Base-by-base conservation (phyloP, 1,139 yeast genomes). In the Pichia sp. region DNA sequence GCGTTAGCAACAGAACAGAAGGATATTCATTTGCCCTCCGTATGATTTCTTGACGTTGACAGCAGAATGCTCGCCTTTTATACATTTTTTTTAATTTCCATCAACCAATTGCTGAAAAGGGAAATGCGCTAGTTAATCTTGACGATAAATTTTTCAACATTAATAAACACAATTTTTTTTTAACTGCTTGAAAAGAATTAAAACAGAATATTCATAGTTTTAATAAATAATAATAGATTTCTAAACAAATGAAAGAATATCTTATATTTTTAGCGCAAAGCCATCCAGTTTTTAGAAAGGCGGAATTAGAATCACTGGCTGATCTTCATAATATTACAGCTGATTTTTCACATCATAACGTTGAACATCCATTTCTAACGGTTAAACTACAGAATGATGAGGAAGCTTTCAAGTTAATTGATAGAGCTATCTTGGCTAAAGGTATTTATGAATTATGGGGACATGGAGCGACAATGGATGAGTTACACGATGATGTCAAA, bases 401-500 rank as follows among this genome's bases (percentile, higher is more conserved):
- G n/a, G 77, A 78, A 45, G 97, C 97, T 1, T 59, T 62, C 26
- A 70, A 75, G 43, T 73, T 89, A 58, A 71, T 90, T 39, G 68
- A 72, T 44, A 70, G 97, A 53, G 78, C 95, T 1, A 74, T 92
- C 11, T 67, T 92, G 44, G 74, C 84, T 7, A 75, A 82, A 55
- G 89, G 88, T 0, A 81, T 90, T 29, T 92, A 87, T 62, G 96
- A 90, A 61, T 69, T 88, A 9, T 89, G 94, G 86, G 96, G 95
- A 0, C 67, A 72, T 40, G 97, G 95, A 0, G 54, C 57, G 0
- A 70, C 72, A 7, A 65, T 79, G 47, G 82, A 76, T 0, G 74
- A 71, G 40, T 65, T 90, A 42, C 96, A 88, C 59, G 65, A 63
- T 9, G 69, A 72, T 48, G 76, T 87, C 5, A 67, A 74, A 58